A percentile compares a stretch with the other conserved stretches of the same genome.
These are phyloP conservation scores for Chaetomium strumarium DNA, from an alignment of 2,329 filamentous ascomycete species.

Conservation along the genomic window DNA sequence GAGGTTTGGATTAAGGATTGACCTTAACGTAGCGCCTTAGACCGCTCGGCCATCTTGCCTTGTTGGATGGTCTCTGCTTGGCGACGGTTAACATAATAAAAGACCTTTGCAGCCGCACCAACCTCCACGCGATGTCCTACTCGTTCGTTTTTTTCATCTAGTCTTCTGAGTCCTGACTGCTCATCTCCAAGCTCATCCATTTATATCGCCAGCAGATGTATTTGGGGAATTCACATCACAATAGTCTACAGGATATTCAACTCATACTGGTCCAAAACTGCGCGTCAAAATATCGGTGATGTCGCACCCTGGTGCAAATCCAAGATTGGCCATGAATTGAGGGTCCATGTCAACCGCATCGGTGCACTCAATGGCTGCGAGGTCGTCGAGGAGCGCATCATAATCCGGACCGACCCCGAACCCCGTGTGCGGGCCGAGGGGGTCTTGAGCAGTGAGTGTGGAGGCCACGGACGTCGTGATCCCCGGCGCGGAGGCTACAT, in stretches of 20 bases:
- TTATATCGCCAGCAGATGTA: not conserved
- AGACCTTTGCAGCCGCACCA: not conserved
- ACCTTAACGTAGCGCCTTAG: constrained; percentile 23
- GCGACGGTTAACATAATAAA: not conserved
- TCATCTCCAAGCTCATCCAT: too few species aligned
- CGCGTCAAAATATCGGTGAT: constrained; percentile 37
- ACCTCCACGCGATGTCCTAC: not conserved
- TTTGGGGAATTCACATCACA: not conserved
- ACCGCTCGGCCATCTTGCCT: constrained; percentile 23
- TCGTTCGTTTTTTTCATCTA: too few species aligned
- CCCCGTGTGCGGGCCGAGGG: constrained; percentile 1
- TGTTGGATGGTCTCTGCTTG: not conserved
- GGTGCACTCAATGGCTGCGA: constrained; percentile 45
- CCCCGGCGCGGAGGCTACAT: not conserved
- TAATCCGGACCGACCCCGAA: constrained; percentile 36
- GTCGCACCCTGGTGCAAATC: constrained; percentile 57
- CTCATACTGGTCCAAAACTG: constrained; percentile 32
- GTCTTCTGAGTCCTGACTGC: too few species aligned
- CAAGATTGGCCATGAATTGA: constrained; percentile 62
- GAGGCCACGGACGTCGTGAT: not conserved
- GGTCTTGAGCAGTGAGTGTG: constrained; percentile 1
- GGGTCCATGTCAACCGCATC: constrained; percentile 49
- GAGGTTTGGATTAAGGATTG: constrained; percentile 18
- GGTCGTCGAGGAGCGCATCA: constrained; percentile 47
- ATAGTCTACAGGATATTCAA: not conserved